A percentile compares a stretch with the other conserved stretches of the same genome.
These are phyloP conservation scores for Colletotrichum orbiculare DNA, from an alignment of 2,329 filamentous ascomycete genomes.

Conservation along the genomic window DNA sequence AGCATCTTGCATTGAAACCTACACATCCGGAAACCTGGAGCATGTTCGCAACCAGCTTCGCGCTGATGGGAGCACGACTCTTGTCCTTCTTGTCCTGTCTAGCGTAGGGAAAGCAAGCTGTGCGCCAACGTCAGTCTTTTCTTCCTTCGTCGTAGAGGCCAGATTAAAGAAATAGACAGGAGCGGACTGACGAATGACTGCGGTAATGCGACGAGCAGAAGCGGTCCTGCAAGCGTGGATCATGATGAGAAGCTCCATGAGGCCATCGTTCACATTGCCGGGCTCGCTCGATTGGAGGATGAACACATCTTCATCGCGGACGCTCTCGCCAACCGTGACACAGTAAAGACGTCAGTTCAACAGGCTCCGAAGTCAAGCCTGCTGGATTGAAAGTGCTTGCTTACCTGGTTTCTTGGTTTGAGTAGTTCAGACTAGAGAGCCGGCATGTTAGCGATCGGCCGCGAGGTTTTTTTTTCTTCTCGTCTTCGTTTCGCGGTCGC, in stretches of 20 bases:
- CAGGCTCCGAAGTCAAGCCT: conserved; percentile 13
- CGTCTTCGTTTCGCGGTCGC: conserved; percentile 60
- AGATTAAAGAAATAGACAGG: neutral
- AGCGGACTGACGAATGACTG: conserved; percentile 66
- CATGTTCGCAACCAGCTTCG: conserved; percentile 93
- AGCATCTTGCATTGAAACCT: neutral
- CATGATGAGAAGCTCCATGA: conserved; percentile 95
- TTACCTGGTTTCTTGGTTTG: conserved; percentile 74
- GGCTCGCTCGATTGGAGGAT: conserved; percentile 90
- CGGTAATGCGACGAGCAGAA: conserved; percentile 81
- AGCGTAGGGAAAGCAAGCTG: conserved; percentile 88
- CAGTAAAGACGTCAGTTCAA: conserved; percentile 49
- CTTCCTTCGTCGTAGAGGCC: neutral
- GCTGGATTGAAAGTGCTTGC: conserved; percentile 9
- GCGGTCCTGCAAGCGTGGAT: conserved; percentile 80
- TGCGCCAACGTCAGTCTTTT: conserved; percentile 7
- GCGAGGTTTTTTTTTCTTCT: conserved; percentile 65
- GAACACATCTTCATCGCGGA: conserved; percentile 85
- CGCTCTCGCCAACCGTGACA: conserved; percentile 89
- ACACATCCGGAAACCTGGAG: conserved; percentile 83
- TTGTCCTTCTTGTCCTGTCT: conserved; percentile 92
- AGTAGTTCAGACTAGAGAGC: conserved; percentile 70
- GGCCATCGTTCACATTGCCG: conserved; percentile 90
- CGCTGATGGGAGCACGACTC: conserved; percentile 87
- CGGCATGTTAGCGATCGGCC: conserved; percentile 6